A percentile compares a stretch with the other conserved stretches of the same genome.
These are phyloP conservation scores for Gautieria morchelliformis DNA, from an alignment of 768 basidiomycete genomes.

Conservation along the genomic window DNA sequence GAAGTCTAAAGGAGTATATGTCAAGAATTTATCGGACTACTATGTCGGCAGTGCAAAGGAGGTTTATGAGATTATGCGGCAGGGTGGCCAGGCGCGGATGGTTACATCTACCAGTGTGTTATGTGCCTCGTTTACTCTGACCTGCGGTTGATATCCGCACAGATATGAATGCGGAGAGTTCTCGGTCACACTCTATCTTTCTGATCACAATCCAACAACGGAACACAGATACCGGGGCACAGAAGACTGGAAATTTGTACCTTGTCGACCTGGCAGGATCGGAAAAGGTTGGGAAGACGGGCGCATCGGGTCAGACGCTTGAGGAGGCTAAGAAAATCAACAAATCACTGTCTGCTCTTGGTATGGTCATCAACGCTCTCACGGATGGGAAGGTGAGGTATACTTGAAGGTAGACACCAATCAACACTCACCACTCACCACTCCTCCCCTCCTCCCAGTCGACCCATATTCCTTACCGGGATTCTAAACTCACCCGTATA, in stretches of 20 bases:
- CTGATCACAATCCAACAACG: constrained; percentile 95
- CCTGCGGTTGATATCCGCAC: constrained; percentile 3
- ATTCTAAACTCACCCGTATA: constrained; percentile 97
- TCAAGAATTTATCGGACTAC: constrained; percentile 94
- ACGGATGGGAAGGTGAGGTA: constrained; percentile 83
- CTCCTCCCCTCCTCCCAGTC: constrained; percentile 50
- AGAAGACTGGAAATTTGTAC: constrained; percentile 94
- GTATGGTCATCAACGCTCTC: constrained; percentile 98
- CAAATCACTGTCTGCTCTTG: constrained; percentile 92
- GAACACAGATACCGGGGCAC: constrained; percentile 91
- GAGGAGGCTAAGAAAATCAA: constrained; percentile 99
- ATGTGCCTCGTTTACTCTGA: background rate
- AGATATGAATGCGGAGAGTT: constrained; percentile 99
- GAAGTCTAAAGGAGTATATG: constrained; percentile 94
- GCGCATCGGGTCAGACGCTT: constrained; percentile 95
- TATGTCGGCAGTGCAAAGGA: constrained; percentile 94
- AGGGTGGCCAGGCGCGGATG: constrained; percentile 83
- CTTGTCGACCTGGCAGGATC: constrained; percentile 97
- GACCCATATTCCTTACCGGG: constrained; percentile 95
- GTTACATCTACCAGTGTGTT: constrained; percentile 88
- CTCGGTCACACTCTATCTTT: constrained; percentile 98
- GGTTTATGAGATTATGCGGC: constrained; percentile 98
- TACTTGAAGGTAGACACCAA: background rate
- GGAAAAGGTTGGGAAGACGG: constrained; percentile 99
- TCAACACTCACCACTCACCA: background rate